phyloP scores from a whole-genome alignment of 192 early-diverging fungal genomes.

The Cetraspora pellucida region DNA sequence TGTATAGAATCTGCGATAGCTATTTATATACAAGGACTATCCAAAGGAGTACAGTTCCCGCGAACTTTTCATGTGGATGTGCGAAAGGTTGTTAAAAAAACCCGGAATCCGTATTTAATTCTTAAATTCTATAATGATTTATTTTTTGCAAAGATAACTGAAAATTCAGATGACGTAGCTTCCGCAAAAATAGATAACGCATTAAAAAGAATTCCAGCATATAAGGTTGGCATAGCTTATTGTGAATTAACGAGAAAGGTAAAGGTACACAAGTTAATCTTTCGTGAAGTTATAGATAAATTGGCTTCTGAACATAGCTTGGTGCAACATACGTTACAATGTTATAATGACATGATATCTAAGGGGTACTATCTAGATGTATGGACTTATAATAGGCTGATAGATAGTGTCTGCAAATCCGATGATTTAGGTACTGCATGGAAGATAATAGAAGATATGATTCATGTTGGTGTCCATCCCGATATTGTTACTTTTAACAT shows the following conservation, averaged over 20 bases:
- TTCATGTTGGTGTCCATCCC: neutral
- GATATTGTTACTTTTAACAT: conserved; percentile 12
- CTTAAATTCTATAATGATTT: conserved; percentile 8
- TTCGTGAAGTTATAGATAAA: conserved; percentile 3
- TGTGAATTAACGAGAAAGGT: neutral
- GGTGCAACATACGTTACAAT: neutral
- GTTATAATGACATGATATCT: neutral
- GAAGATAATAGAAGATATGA: conserved; percentile 14
- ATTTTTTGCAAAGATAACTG: neutral
- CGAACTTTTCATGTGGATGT: neutral
- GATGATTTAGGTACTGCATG: neutral
- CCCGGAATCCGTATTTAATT: neutral
- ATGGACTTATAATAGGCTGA: conserved; percentile 11
- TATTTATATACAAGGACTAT: neutral
- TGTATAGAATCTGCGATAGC: neutral
- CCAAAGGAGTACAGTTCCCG: neutral
- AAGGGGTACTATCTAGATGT: neutral
- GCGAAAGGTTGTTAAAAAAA: neutral
- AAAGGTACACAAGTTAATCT: neutral
- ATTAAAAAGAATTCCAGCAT: neutral
- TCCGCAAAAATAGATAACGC: neutral
- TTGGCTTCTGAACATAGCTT: neutral
- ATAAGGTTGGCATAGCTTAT: neutral
- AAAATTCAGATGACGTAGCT: neutral
- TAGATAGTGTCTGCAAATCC: neutral